Base-by-base conservation (phyloP, 768 basidiomycete species). In the Gymnopilus dilepis region DNA sequence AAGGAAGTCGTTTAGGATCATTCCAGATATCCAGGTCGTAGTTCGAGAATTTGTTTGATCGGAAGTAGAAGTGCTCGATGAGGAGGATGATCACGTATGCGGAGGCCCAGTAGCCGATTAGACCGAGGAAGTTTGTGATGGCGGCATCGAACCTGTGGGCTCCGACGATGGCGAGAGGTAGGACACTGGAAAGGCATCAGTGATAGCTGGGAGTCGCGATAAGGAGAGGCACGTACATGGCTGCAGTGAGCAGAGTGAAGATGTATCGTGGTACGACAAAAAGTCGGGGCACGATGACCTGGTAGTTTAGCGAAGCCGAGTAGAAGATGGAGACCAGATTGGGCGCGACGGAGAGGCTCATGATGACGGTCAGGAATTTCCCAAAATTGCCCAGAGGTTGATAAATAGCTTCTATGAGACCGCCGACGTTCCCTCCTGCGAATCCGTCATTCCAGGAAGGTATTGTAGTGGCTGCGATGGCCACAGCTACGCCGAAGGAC, bases 251-350 rank as follows among this genome's bases (percentile, higher is more conserved):
- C 9, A 92, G 68, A 0, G 90, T 89, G 69, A 93, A 89, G 28
- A 91, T 76, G 68, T 91, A 93, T 67, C 92, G 81, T 0, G 92
- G 92, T 11, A 92, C 83, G 47, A 72, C 67, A n/a, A 82, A 76
- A 13, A 88, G 72, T 19, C 75, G 78, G 0, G 91, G 90, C 6
- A 89, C 70, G 66, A 87, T 80, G 1, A 89, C 80, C 69, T 94
- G 92, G 64, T 91, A 77, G 69, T 85, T 88, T 58, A 94, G 80
- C 1, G 86, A 84, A 52, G 89, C 83, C 31, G 88, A 91, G 72
- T 97, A 97, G 59, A 94, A 86, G 12, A 92, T 89, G 1, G 88
- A 84, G 1, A 91, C 89, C 37, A 92, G 87, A 74, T 94, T 95
- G 1, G 85, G 90, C 2, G 86, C 85, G 41, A 94, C 90, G 58